Conservation (phyloP, 306 rosid genomes). For the Trifolium fragiferum region DNA sequence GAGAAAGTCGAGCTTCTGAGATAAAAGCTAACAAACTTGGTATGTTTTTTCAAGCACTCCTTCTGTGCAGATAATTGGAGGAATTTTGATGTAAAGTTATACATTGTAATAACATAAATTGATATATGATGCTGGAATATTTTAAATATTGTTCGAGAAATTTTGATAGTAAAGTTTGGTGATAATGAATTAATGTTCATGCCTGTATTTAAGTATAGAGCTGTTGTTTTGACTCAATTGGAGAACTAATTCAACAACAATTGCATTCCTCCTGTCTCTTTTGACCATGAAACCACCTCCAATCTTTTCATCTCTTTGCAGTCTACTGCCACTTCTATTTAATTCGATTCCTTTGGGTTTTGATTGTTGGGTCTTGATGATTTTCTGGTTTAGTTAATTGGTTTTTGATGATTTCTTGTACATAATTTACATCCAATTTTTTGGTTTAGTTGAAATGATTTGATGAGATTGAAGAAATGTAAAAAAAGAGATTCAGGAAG, state of each 20-base stretch:
- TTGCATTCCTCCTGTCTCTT: no score
- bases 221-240: neutral
- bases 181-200: neutral
- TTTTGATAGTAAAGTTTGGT: neutral
- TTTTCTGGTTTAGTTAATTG: no score
- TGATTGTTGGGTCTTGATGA: no score
- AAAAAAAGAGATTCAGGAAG: no score
- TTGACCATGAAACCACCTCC: no score
- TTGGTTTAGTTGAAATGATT: no score
- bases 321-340: no score
- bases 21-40: conserved; percentile 8
- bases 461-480: no score
- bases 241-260: neutral
- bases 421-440: no score
- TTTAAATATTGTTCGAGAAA: neutral
- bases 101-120: neutral
- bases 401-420: no score
- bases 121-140: conserved; percentile 1
- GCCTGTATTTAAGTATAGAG: neutral
- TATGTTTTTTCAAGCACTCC: conserved; percentile 11
- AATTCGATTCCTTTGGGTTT: no score
- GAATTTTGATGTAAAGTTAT: conserved; percentile 10
- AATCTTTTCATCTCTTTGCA: no score
- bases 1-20: conserved; percentile 22
- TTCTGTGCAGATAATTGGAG: neutral